Base-by-base conservation (phyloP, 805 yeast species). In the Candida rishiriensis region DNA sequence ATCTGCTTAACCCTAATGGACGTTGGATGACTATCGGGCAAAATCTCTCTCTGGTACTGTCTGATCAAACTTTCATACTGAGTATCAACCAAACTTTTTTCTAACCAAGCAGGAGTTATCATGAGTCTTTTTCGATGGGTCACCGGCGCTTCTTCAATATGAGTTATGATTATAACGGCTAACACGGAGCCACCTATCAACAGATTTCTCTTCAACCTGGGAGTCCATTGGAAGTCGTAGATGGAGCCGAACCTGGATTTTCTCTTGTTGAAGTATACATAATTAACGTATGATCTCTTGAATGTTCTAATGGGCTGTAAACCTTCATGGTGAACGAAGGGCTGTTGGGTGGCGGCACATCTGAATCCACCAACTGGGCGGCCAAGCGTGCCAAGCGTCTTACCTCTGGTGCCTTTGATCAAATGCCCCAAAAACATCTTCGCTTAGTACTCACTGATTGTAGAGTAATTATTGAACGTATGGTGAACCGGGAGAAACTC, bases 101-200 rank as follows among this genome's bases (percentile, higher is more conserved):
- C 97, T 29, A 84, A 50, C 69, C 81, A 76, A 40, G 73, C 72
- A 5, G 88, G 84, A 2, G 85, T 70, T 75, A 88, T 76, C 59
- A 89, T 76, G 55, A 88, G 76, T 50, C 97, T 70, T 29, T 57
- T 66, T 40, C 98, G 69, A 29, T 81, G 78, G 1, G 95, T 81
- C 21, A 83, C 83, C 1, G 97, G 97, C 0, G 96, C 96, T 51
- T 77, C 76, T 50, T 89, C 85, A 29, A 87, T 68, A 51, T 83
- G 73, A 29, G 83, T 71, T 28, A 71, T 67, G 60, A 71, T 76
- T 39, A 69, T 60, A 1, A 72, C 36, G 0, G 64, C 61, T 10
- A 69, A 52, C 0, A 63, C 62, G 15, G 66, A 73, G 6, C 64
- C 54, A 2, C 63, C 58, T 2, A 63, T 55, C 3, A 63, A 70